Percentiles rank a stretch among this genome's conserved stretches.
Conservation (phyloP, 192 early-diverging fungal genomes). For the Ambispora gerdemannii region DNA sequence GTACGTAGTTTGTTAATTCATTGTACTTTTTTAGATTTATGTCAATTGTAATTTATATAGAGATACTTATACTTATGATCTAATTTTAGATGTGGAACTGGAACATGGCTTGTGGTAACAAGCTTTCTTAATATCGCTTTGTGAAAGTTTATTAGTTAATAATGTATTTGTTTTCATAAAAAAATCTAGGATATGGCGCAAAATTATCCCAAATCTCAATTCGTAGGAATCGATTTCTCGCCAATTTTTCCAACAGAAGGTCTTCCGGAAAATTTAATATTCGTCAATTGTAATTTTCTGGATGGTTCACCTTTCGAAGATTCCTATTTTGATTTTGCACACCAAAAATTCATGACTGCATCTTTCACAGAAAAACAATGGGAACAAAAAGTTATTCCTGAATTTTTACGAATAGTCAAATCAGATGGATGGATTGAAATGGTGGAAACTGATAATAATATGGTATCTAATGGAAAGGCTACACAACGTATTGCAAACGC, state of each 20-base stretch:
- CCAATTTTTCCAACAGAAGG: slow-evolving; percentile 11
- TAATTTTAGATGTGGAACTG: too few species aligned
- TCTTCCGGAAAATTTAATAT: slow-evolving; percentile 4
- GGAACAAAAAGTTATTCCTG: neutral
- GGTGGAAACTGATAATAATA: slow-evolving; percentile 32
- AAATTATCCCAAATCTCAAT: slow-evolving; percentile 25
- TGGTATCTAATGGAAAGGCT: neutral
- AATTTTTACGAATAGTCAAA: slow-evolving; percentile 37
- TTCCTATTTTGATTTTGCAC: slow-evolving; percentile 27
- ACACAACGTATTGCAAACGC: neutral
- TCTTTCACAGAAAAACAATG: neutral
- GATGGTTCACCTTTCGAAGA: slow-evolving; percentile 10
- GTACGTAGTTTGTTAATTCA: too few species aligned
- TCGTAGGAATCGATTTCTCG: slow-evolving; percentile 28
- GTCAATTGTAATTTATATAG: too few species aligned
- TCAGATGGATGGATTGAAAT: slow-evolving; percentile 41
- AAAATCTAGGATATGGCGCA: slow-evolving; percentile 29
- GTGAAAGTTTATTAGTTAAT: too few species aligned
- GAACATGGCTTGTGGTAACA: too few species aligned
- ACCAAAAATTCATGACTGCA: neutral
- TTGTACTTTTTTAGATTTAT: too few species aligned
- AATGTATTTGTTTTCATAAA: too few species aligned
- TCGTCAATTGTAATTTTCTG: slow-evolving; percentile 7
- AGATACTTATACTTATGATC: too few species aligned
- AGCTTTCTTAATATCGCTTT: too few species aligned